Conservation (phyloP, 257 asterid genomes). For the Salvia hispanica region DNA sequence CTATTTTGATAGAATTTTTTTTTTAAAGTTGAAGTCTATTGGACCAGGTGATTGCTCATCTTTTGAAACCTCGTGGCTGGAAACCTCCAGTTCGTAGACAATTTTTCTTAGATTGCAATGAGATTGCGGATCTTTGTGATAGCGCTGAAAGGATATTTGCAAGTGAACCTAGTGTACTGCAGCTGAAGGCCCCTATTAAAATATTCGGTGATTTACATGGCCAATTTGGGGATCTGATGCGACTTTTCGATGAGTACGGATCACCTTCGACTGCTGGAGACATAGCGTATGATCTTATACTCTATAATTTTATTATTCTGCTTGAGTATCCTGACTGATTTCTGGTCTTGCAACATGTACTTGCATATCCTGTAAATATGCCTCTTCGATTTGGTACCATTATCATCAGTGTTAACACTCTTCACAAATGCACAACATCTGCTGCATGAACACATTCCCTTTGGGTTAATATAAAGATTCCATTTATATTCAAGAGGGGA, state of each 20-base stretch:
- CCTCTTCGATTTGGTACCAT: background rate
- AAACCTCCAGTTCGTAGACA: slow-evolving; percentile 98
- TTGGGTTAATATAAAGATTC: background rate
- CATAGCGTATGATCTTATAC: slow-evolving; percentile 69
- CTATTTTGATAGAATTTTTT: slow-evolving; percentile 16
- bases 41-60: slow-evolving; percentile 86
- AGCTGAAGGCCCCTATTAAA: slow-evolving; percentile 94
- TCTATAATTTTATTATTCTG: slow-evolving; percentile 14
- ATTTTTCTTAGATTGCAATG: slow-evolving; percentile 97
- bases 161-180: slow-evolving; percentile 89
- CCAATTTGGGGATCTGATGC: slow-evolving; percentile 98
- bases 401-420: slow-evolving; percentile 13
- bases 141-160: slow-evolving; percentile 93
- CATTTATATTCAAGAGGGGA: background rate
- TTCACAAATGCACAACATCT: background rate
- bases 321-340: slow-evolving; percentile 3
- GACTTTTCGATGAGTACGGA: slow-evolving; percentile 98
- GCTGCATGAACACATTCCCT: slow-evolving; percentile 1
- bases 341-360: slow-evolving; percentile 7
- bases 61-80: slow-evolving; percentile 99
- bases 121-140: slow-evolving; percentile 98
- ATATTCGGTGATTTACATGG: slow-evolving; percentile 99
- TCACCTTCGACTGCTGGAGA: slow-evolving; percentile 99
- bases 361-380: slow-evolving; percentile 7
- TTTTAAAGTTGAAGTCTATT: slow-evolving; percentile 23